phyloP scores from a whole-genome alignment of 148 eudicot genomes.

The Silene uniflora region DNA sequence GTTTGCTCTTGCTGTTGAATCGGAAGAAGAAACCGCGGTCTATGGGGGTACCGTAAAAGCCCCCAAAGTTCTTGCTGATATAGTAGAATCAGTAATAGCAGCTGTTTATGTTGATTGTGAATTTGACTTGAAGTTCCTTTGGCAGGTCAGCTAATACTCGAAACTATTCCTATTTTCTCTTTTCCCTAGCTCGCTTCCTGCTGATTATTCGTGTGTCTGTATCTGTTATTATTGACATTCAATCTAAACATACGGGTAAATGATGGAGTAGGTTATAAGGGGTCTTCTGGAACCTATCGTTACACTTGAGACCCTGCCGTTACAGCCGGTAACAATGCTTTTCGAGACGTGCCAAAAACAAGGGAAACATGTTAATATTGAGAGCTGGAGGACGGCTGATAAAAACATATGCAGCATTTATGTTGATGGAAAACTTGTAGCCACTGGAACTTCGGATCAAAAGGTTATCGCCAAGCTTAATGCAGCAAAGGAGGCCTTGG shows the following conservation, averaged over 20 bases:
- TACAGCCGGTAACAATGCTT: conserved; percentile 75
- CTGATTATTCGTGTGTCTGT: background rate
- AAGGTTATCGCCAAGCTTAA: conserved; percentile 63
- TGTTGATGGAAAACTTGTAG: conserved; percentile 49
- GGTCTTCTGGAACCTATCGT: conserved; percentile 60
- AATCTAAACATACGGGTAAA: background rate
- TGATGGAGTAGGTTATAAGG: conserved; percentile 52
- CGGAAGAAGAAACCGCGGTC: conserved; percentile 53
- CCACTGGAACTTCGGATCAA: conserved; percentile 46
- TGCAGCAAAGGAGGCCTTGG: conserved; percentile 64
- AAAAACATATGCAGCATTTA: conserved; percentile 48
- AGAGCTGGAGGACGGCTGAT: conserved; percentile 37
- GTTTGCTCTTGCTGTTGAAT: conserved; percentile 54
- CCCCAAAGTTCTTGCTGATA: conserved; percentile 79
- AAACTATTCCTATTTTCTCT: background rate
- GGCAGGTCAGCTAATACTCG: conserved; percentile 43
- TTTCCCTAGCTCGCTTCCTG: background rate
- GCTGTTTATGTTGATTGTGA: conserved; percentile 69
- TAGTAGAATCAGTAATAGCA: conserved; percentile 78
- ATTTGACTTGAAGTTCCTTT: conserved; percentile 50
- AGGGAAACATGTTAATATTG: conserved; percentile 51
- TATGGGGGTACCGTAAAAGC: conserved; percentile 84
- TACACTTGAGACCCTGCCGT: conserved; percentile 54
- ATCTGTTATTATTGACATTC: background rate
- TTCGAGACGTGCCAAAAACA: conserved; percentile 65